Percentiles rank a stretch among this genome's conserved stretches.
Conservation (phyloP, 495 filamentous ascomycete species). For the Xylaria cubensis region DNA sequence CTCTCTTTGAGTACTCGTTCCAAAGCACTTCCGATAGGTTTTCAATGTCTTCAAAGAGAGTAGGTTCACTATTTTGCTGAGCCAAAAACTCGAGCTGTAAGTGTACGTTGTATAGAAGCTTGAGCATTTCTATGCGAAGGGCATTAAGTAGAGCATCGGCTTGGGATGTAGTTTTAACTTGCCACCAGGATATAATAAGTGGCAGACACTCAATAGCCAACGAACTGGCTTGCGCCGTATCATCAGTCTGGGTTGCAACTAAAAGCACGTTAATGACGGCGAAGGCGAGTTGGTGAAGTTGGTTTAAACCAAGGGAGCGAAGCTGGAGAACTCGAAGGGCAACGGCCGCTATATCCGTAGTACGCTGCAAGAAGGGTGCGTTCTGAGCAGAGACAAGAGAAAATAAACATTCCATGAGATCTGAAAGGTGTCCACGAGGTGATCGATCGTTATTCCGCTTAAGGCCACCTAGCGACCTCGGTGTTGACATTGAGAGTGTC, state of each 20-base stretch:
- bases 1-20: constrained; percentile 73
- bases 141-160: constrained; percentile 74
- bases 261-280: constrained; percentile 76
- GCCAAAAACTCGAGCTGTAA: constrained; percentile 59
- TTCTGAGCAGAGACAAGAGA: constrained; percentile 71
- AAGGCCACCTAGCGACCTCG: constrained; percentile 37
- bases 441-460: constrained; percentile 23
- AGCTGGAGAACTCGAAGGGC: constrained; percentile 68
- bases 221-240: constrained; percentile 64
- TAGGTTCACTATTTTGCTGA: constrained; percentile 35
- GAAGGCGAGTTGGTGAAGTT: constrained; percentile 73
- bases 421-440: constrained; percentile 43
- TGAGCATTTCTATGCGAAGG: constrained; percentile 65
- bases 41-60: constrained; percentile 49
- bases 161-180: constrained; percentile 64
- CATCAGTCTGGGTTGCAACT: constrained; percentile 67
- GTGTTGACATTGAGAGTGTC: constrained; percentile 38
- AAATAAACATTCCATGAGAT: constrained; percentile 71
- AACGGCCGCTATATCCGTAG: constrained; percentile 62
- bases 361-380: constrained; percentile 69
- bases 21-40: constrained; percentile 67
- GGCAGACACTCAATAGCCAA: constrained; percentile 69
- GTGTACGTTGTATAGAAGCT: constrained; percentile 71
- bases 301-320: constrained; percentile 61
- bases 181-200: constrained; percentile 76